Conservation (phyloP, 2,329 filamentous ascomycete genomes). For the Trichoderma pleuroti region DNA sequence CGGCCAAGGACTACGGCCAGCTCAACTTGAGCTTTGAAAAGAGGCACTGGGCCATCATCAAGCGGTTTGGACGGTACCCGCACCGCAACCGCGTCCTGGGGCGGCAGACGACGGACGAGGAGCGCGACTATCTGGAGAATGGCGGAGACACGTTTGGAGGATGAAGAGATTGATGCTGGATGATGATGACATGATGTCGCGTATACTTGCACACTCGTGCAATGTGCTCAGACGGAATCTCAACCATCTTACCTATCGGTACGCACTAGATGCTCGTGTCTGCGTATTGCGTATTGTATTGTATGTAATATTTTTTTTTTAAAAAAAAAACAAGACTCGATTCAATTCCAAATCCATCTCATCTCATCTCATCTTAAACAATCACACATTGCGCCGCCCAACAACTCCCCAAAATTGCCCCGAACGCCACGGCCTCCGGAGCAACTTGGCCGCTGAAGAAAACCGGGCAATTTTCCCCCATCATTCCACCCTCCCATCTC, state of each 20-base stretch:
- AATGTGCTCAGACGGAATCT: background rate
- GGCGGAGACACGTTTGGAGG: conserved; percentile 40
- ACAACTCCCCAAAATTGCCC: background rate
- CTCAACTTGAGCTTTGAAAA: conserved; percentile 35
- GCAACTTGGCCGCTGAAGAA: background rate
- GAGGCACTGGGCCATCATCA: conserved; percentile 49
- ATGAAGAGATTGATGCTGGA: background rate
- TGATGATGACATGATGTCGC: background rate
- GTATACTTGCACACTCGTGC: background rate
- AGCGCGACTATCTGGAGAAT: conserved; percentile 47
- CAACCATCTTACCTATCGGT: too few species aligned
- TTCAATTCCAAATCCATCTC: background rate
- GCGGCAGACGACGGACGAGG: conserved; percentile 46
- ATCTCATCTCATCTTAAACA: background rate
- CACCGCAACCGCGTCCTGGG: conserved; percentile 53
- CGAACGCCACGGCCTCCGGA: conserved; percentile 12
- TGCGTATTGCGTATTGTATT: background rate
- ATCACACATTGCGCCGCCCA: background rate
- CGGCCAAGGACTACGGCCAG: conserved; percentile 26
- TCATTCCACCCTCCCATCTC: background rate
- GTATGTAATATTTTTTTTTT: background rate
- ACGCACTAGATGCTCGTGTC: background rate
- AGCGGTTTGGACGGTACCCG: conserved; percentile 56
- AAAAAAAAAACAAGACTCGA: background rate
- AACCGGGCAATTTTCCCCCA: background rate